A percentile compares a stretch with the other conserved stretches of the same genome.
phyloP scores from a whole-genome alignment of 768 basidiomycete genomes.

The Leccinum disarticulatum region DNA sequence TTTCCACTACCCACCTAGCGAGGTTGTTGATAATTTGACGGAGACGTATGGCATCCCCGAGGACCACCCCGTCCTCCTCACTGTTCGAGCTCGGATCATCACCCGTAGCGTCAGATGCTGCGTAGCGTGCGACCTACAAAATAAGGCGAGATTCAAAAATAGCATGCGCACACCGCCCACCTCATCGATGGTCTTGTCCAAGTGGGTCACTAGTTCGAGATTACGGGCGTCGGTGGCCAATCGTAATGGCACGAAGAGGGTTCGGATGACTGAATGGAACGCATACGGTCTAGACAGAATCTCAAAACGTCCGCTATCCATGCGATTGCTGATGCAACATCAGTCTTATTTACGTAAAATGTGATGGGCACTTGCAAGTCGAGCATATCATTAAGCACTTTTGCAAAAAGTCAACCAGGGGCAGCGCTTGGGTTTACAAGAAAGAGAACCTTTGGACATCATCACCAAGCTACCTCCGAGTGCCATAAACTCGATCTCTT shows the following conservation, averaged over 20 bases:
- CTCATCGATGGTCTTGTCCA: conserved; percentile 68
- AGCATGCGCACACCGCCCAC: conserved; percentile 36
- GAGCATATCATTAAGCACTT: conserved; percentile 76
- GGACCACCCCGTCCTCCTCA: conserved; percentile 64
- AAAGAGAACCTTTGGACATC: conserved; percentile 75
- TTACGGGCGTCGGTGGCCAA: conserved; percentile 66
- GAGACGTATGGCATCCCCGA: conserved; percentile 81
- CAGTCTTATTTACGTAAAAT: conserved; percentile 2
- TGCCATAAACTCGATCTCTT: conserved; percentile 87
- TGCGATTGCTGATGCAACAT: conserved; percentile 58
- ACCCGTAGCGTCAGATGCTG: conserved; percentile 61
- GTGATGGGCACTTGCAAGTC: conserved; percentile 57
- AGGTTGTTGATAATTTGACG: conserved; percentile 85
- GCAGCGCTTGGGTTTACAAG: conserved; percentile 1
- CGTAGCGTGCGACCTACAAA: conserved; percentile 54
- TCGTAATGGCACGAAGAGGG: conserved; percentile 66
- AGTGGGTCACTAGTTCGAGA: conserved; percentile 63
- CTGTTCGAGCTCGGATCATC: conserved; percentile 31
- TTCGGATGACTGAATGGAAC: conserved; percentile 77
- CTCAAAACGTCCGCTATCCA: conserved; percentile 86
- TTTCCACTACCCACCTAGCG: conserved; percentile 48
- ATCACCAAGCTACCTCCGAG: conserved; percentile 78
- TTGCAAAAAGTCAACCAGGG: conserved; percentile 4
- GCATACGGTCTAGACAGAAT: conserved; percentile 64
- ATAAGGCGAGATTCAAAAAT: neutral